Conservation (phyloP, 225 moss, liverwort and hornwort genomes). For the Takakia lepidozioides region DNA sequence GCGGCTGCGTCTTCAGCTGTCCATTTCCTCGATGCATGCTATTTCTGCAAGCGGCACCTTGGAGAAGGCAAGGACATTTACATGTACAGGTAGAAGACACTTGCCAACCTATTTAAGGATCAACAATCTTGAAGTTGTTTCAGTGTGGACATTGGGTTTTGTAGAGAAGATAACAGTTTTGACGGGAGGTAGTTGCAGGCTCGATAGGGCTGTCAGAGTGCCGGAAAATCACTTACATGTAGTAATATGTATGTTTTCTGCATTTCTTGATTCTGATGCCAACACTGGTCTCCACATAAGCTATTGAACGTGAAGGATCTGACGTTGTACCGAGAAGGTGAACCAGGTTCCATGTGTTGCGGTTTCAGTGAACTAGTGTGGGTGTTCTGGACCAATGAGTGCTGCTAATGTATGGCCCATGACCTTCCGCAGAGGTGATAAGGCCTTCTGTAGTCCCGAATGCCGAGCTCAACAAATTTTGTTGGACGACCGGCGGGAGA, state of each 20-base stretch:
- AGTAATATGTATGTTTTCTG: neutral
- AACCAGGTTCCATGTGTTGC: neutral
- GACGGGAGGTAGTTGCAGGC: too few species aligned
- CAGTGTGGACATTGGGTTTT: neutral
- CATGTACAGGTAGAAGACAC: constrained; percentile 62
- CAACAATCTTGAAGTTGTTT: neutral
- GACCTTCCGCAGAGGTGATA: constrained; percentile 89
- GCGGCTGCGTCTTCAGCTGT: constrained; percentile 23
- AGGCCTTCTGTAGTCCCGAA: constrained; percentile 87
- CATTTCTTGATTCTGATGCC: neutral
- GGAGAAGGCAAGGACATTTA: constrained; percentile 79
- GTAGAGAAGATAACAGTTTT: neutral
- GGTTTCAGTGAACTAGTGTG: neutral
- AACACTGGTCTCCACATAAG: too few species aligned
- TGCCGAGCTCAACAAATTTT: constrained; percentile 77
- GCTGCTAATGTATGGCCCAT: too few species aligned
- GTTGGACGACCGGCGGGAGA: constrained; percentile 66
- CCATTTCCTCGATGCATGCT: constrained; percentile 74
- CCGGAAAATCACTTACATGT: too few species aligned
- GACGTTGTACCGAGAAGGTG: neutral
- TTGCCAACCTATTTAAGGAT: neutral
- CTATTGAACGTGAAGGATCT: too few species aligned
- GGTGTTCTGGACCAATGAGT: too few species aligned
- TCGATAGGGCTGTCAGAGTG: too few species aligned
- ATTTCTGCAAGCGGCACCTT: constrained; percentile 70